Evolutionary conservation across 495 filamentous ascomycete species (phyloP).

Genomic region (Chaetomidium leptoderma): DNA sequence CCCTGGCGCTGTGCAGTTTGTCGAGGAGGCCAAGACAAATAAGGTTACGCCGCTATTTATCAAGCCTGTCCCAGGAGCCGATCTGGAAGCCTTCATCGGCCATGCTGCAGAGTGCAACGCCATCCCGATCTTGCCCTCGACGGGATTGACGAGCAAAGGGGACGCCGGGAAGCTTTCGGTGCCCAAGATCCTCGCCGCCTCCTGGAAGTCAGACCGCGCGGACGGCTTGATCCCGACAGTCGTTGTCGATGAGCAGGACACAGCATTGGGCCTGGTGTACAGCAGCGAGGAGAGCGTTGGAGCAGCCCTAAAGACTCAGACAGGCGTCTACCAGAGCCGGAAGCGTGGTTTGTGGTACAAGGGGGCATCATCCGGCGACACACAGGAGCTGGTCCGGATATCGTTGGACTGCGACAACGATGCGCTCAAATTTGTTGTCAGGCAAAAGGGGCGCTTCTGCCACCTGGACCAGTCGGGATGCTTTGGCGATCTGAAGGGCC

Average conservation of each 20-base stretch:
- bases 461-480: constrained; percentile 88
- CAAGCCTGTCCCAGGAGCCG: constrained; percentile 40
- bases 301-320: constrained; percentile 80
- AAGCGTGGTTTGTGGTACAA: constrained; percentile 97
- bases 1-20: constrained; percentile 39
- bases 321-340: constrained; percentile 90
- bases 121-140: constrained; percentile 73
- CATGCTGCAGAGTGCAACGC: constrained; percentile 54
- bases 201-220: constrained; percentile 71
- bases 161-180: constrained; percentile 58
- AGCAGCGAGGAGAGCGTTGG: constrained; percentile 85
- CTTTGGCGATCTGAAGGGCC: constrained; percentile 78
- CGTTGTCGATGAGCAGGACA: constrained; percentile 82
- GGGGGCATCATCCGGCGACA: constrained; percentile 88
- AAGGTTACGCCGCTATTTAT: constrained; percentile 47
- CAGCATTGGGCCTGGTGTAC: constrained; percentile 85
- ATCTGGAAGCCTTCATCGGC: constrained; percentile 50
- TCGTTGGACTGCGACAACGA: constrained; percentile 89
- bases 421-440: constrained; percentile 82
- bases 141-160: constrained; percentile 59
- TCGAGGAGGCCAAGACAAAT: constrained; percentile 43
- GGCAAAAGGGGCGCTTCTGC: constrained; percentile 91
- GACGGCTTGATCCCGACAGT: constrained; percentile 84
- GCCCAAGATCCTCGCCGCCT: constrained; percentile 61
- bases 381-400: constrained; percentile 80